These are phyloP conservation scores for Rhododendron simsii DNA, from an alignment of 148 eudicot genomes.

Conservation along the genomic window DNA sequence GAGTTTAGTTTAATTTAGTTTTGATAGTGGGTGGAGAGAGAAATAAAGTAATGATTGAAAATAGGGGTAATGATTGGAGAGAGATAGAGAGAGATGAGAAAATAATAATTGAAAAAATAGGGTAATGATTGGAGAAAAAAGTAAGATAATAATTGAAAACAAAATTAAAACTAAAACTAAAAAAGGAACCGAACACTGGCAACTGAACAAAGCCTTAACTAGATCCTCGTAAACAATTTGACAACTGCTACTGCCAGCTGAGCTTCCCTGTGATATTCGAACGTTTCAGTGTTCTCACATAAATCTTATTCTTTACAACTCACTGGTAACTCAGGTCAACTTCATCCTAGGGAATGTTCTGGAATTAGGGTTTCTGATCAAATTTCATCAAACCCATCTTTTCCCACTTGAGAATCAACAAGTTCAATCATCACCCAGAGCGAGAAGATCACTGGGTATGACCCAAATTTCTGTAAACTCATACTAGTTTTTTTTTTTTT, in stretches of 20 bases:
- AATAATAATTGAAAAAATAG: too few species aligned
- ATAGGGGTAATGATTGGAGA: too few species aligned
- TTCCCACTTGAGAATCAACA: neutral
- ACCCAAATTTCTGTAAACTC: neutral
- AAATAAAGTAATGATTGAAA: too few species aligned
- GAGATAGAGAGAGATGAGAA: too few species aligned
- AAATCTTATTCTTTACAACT: neutral
- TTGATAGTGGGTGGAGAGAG: too few species aligned
- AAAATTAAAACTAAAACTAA: too few species aligned
- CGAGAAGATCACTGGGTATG: neutral
- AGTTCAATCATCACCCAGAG: neutral
- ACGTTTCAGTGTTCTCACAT: neutral
- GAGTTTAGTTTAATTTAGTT: too few species aligned
- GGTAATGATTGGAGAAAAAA: too few species aligned
- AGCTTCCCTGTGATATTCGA: conserved; percentile 14
- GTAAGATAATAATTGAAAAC: too few species aligned
- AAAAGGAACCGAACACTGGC: too few species aligned
- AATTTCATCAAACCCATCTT: neutral
- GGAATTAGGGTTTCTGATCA: neutral
- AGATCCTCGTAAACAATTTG: neutral
- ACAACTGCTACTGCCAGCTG: conserved; percentile 8
- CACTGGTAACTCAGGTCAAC: conserved; percentile 5
- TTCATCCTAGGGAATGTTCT: neutral
- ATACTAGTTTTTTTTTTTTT: neutral
- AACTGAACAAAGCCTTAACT: too few species aligned